Base-by-base conservation (phyloP, 345 rosid genomes). In the Syzygium aromaticum region DNA sequence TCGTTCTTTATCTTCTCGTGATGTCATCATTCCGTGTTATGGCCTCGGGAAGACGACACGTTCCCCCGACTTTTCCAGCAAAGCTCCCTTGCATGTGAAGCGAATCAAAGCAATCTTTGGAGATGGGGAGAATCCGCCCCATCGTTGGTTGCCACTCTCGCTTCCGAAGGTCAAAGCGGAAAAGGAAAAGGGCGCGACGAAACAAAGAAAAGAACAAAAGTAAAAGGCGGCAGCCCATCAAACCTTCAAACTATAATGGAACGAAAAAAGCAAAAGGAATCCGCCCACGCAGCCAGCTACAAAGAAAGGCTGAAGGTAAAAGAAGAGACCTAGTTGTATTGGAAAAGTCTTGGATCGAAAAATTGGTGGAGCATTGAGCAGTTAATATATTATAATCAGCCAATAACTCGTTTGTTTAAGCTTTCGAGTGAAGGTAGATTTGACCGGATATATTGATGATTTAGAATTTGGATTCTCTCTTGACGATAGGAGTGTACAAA, bases 221-320 rank as follows among this genome's bases (percentile, higher is more conserved):
- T 8, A 84, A n/a, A 51, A 19, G 52, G n/a, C 27, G 52, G 38
- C 23, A 54, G 49, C 59, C 27, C 59, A 21, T 23, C 57, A 21
- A 54, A 54, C 57, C 25, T 54, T 7, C 57, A 46, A 59, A 40
- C 13, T 17, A 43, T 7, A 59, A 59, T 3, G 22, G 19, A 54
- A 52, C 7, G 64, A 25, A 22, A 49, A 54, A 38, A 77, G 80
- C 27, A 43, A 7, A 53, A 54, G 80, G 88, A 86, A 85, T 78
- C 85, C 84, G 30, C 86, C 54, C 38, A 49, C 87, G 80, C 80
- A 33, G 80, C 40, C 84, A 23, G 59, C 93, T 92, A 90, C 91
- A 87, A 54, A 85, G 80, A 90, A 87, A 85, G 90, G 90, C 73
- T 1, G 89, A 4, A 78, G 86, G 88, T 61, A 87, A 88, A 87